These are phyloP conservation scores for Punica granatum DNA, from an alignment of 345 rosid species.

Conservation along the genomic window DNA sequence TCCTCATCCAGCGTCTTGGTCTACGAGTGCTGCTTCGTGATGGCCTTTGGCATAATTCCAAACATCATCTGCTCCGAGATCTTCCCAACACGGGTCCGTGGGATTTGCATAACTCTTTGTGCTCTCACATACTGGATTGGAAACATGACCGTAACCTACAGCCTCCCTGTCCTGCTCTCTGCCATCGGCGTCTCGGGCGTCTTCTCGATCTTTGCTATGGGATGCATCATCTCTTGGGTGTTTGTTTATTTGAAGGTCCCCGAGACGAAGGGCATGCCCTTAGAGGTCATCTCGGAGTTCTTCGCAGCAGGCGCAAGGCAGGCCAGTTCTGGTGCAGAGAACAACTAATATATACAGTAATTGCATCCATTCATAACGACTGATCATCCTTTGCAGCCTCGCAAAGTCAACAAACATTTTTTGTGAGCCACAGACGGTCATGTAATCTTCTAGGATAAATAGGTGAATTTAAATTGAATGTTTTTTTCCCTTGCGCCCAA, in stretches of 20 bases:
- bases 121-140: conserved; percentile 30
- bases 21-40: conserved; percentile 26
- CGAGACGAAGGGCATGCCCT: conserved; percentile 43
- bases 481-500: no score
- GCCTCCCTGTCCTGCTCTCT: conserved; percentile 22
- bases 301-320: conserved; percentile 25
- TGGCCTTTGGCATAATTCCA: conserved; percentile 31
- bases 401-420: no score
- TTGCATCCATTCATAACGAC: no score
- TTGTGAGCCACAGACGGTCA: no score
- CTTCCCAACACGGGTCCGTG: conserved; percentile 31
- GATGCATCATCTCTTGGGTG: conserved; percentile 27
- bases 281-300: conserved; percentile 38
- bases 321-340: no score
- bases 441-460: no score
- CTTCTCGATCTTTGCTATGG: conserved; percentile 19
- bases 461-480: no score
- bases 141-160: conserved; percentile 27
- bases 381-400: no score
- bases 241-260: conserved; percentile 36
- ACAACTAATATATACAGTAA: conserved; percentile 3
- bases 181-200: conserved; percentile 26
- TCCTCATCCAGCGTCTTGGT: conserved; percentile 21
- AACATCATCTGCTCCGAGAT: conserved; percentile 37
- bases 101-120: conserved; percentile 33